Evolutionary conservation across 805 yeast genomes (phyloP).

Genomic region (Kazachstania viticola): DNA sequence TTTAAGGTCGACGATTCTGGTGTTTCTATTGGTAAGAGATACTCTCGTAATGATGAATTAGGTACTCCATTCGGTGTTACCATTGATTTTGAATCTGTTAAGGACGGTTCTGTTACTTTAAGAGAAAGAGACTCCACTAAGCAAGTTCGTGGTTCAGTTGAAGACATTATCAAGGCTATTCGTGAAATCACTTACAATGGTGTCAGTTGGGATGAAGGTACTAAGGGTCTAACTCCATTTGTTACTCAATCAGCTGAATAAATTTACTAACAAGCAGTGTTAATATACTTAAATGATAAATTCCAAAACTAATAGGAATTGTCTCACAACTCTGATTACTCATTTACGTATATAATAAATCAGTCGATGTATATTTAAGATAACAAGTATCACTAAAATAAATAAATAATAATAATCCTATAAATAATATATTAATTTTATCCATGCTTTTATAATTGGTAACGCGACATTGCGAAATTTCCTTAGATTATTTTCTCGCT

Average conservation of each 20-base stretch:
- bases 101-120: constrained; percentile 80
- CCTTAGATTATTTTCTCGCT: too few relatives aligned
- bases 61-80: constrained; percentile 99
- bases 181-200: constrained; percentile 65
- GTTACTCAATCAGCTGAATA: constrained; percentile 48
- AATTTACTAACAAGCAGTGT: too few relatives aligned
- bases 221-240: constrained; percentile 57
- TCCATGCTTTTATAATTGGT: too few relatives aligned
- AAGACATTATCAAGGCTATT: constrained; percentile 63
- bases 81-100: constrained; percentile 84
- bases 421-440: too few relatives aligned
- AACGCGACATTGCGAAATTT: too few relatives aligned
- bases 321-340: too few relatives aligned
- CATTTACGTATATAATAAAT: too few relatives aligned
- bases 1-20: constrained; percentile 95
- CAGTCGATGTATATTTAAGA: too few relatives aligned
- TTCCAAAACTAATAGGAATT: too few relatives aligned
- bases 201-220: constrained; percentile 77
- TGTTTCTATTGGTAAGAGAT: constrained; percentile 95
- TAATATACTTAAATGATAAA: too few relatives aligned
- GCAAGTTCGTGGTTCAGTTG: constrained; percentile 87
- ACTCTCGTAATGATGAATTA: constrained; percentile 94
- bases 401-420: too few relatives aligned
- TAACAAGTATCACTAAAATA: too few relatives aligned
- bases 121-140: constrained; percentile 96